Conservation (phyloP, 2,329 filamentous ascomycete species). For the Calonectria crousiana region DNA sequence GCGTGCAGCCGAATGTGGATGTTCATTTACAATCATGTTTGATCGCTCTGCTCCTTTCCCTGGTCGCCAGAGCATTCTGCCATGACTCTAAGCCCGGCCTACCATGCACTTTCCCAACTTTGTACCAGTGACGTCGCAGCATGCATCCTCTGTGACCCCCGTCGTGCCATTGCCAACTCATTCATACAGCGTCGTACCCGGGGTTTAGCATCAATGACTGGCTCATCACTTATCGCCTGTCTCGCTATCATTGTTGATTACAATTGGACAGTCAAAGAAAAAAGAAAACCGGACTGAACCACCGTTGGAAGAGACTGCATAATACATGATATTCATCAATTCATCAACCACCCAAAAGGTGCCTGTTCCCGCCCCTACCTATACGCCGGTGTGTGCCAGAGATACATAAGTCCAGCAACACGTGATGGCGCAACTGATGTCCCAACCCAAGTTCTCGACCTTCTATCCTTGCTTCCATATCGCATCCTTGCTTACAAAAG, state of each 20-base stretch:
- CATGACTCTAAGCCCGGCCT: not conserved
- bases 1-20: slow-evolving; percentile 15
- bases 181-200: slow-evolving; percentile 20
- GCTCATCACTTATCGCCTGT: slow-evolving; percentile 14
- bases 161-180: slow-evolving; percentile 29
- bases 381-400: slow-evolving; percentile 17
- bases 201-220: not conserved
- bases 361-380: not conserved
- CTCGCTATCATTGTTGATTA: not conserved
- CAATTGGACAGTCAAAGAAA: not conserved
- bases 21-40: not conserved
- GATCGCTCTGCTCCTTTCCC: not conserved
- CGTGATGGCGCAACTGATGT: slow-evolving; percentile 16
- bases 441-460: not conserved
- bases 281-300: slow-evolving; percentile 4
- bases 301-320: not conserved
- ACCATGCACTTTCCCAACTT: not conserved
- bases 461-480: slow-evolving; percentile 6
- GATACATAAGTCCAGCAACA: slow-evolving; percentile 23
- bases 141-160: slow-evolving; percentile 16
- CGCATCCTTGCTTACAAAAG: not conserved
- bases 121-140: slow-evolving; percentile 19
- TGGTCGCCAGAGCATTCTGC: slow-evolving; percentile 12
- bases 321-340: not conserved
- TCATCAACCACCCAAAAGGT: not conserved